phyloP scores from a whole-genome alignment of 306 rosid species.

The Myrica gale region DNA sequence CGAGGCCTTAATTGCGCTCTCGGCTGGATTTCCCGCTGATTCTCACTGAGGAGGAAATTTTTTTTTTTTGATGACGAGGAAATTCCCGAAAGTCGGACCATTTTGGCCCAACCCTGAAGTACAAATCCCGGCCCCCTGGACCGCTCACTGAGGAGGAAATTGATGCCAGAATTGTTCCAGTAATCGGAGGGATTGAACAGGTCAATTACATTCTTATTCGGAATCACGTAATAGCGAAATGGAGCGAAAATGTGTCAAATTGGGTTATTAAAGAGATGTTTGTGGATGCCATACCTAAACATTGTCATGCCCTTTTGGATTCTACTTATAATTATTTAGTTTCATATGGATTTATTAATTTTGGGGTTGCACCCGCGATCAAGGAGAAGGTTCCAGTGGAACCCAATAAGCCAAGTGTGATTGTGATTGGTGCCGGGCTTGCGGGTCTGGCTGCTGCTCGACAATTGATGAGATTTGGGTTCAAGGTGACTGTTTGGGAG shows the following conservation, averaged over 20 bases:
- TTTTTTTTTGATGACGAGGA: too few relatives aligned
- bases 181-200: constrained; percentile 89
- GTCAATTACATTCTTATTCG: constrained; percentile 86
- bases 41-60: constrained; percentile 83
- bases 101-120: too few relatives aligned
- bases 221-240: constrained; percentile 85
- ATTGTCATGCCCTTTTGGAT: constrained; percentile 62
- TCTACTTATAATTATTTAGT: constrained; percentile 73
- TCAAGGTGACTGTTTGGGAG: constrained; percentile 78
- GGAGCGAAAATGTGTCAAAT: constrained; percentile 82
- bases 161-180: constrained; percentile 64
- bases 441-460: constrained; percentile 90
- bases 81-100: too few relatives aligned
- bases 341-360: constrained; percentile 74
- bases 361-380: constrained; percentile 65
- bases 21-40: constrained; percentile 89
- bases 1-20: constrained; percentile 78
- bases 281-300: constrained; percentile 57
- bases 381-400: constrained; percentile 65
- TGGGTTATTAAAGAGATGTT: constrained; percentile 78
- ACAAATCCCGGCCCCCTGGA: too few relatives aligned
- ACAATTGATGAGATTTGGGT: constrained; percentile 87
- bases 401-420: constrained; percentile 51
- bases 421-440: constrained; percentile 79
- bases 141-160: constrained; percentile 88